Conservation (phyloP, 495 filamentous ascomycete genomes). For the Xanthoparmelia taractica region DNA sequence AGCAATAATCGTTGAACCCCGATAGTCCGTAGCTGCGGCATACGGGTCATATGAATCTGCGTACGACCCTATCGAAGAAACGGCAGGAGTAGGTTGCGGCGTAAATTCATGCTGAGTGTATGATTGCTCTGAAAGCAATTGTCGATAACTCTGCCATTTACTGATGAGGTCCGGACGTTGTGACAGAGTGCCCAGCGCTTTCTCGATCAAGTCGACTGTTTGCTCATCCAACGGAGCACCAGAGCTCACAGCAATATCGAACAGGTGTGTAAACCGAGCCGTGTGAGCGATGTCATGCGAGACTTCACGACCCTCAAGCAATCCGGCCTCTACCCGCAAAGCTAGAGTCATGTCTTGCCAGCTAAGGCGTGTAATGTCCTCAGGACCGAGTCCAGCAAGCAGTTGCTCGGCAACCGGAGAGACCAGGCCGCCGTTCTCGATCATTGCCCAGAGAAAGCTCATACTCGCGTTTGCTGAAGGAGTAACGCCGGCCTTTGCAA, state of each 20-base stretch:
- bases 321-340: slow-evolving; percentile 56
- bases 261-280: slow-evolving; percentile 53
- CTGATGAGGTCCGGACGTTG: slow-evolving; percentile 49
- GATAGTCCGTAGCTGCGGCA: slow-evolving; percentile 79
- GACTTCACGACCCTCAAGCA: slow-evolving; percentile 43
- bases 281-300: slow-evolving; percentile 47
- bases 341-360: slow-evolving; percentile 52
- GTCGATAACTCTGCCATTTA: slow-evolving; percentile 51
- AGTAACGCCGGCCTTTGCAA: slow-evolving; percentile 42
- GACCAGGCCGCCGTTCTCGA: slow-evolving; percentile 57
- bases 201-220: slow-evolving; percentile 48
- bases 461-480: slow-evolving; percentile 48
- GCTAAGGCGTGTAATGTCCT: slow-evolving; percentile 49
- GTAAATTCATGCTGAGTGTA: slow-evolving; percentile 32
- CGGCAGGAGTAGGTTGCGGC: slow-evolving; percentile 27
- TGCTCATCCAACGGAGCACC: slow-evolving; percentile 43
- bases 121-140: slow-evolving; percentile 30
- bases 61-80: slow-evolving; percentile 38
- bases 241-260: slow-evolving; percentile 46
- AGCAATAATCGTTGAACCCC: slow-evolving; percentile 79
- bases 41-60: slow-evolving; percentile 88
- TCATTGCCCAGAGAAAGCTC: slow-evolving; percentile 65
- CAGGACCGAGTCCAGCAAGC: slow-evolving; percentile 51
- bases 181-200: slow-evolving; percentile 47
- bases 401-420: slow-evolving; percentile 55